These are phyloP conservation scores for Wallemia mellicola DNA, from an alignment of 1,284 basidiomycete species.

Conservation along the genomic window DNA sequence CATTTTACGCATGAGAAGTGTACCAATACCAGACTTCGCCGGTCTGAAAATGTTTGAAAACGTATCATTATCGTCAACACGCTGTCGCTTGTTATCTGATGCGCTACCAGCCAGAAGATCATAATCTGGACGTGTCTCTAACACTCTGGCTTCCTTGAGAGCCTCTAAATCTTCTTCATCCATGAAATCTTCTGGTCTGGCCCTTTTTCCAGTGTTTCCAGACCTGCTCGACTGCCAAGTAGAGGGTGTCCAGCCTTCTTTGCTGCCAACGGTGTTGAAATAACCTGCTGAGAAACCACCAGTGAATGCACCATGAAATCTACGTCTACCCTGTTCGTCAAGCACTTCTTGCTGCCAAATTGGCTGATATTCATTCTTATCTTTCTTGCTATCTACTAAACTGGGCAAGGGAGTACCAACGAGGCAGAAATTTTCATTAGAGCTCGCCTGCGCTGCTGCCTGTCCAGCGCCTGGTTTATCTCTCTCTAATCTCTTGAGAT, in stretches of 20 bases:
- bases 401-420: constrained; percentile 68
- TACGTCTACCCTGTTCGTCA: constrained; percentile 72
- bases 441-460: background rate
- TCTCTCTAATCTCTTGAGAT: background rate
- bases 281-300: constrained; percentile 94
- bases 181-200: constrained; percentile 72
- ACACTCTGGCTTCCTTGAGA: constrained; percentile 32
- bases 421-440: background rate
- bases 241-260: constrained; percentile 85
- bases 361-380: constrained; percentile 75
- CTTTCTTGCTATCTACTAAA: constrained; percentile 49
- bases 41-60: constrained; percentile 24
- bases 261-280: constrained; percentile 81
- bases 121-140: constrained; percentile 48
- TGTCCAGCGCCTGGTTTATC: background rate
- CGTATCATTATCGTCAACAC: constrained; percentile 12
- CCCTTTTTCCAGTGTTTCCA: constrained; percentile 22
- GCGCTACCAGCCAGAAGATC: constrained; percentile 30
- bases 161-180: constrained; percentile 89
- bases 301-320: constrained; percentile 90
- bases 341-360: constrained; percentile 85
- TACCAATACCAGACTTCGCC: constrained; percentile 40
- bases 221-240: constrained; percentile 68
- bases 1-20: constrained; percentile 65
- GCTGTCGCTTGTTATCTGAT: constrained; percentile 12